Conservation (phyloP, 2,329 filamentous ascomycete genomes). For the Claviceps sp. region DNA sequence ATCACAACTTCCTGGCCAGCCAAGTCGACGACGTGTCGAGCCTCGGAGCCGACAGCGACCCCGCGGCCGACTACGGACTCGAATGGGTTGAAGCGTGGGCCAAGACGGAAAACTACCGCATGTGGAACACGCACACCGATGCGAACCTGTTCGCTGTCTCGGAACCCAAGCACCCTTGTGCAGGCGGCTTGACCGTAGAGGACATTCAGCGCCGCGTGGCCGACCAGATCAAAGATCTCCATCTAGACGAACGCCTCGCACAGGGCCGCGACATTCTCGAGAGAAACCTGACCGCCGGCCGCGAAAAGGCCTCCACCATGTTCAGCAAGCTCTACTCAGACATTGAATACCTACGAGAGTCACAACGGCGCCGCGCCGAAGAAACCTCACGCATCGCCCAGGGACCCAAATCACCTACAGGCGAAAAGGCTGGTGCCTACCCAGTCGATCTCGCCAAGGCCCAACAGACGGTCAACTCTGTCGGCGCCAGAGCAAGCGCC, state of each 20-base stretch:
- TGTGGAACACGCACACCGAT: slow-evolving; percentile 73
- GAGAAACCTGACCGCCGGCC: slow-evolving; percentile 77
- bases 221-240: slow-evolving; percentile 85
- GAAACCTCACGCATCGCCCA: slow-evolving; percentile 17
- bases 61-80: slow-evolving; percentile 65
- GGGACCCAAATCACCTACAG: slow-evolving; percentile 2
- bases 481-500: slow-evolving; percentile 43
- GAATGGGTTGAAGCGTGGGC: slow-evolving; percentile 86
- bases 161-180: slow-evolving; percentile 84
- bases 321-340: slow-evolving; percentile 86
- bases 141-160: slow-evolving; percentile 88
- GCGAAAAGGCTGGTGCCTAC: slow-evolving; percentile 5
- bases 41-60: slow-evolving; percentile 66
- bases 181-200: slow-evolving; percentile 82
- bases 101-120: slow-evolving; percentile 76
- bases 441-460: slow-evolving; percentile 24
- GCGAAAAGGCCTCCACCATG: slow-evolving; percentile 74
- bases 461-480: slow-evolving; percentile 32
- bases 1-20: slow-evolving; percentile 58
- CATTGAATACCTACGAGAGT: slow-evolving; percentile 51
- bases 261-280: slow-evolving; percentile 73
- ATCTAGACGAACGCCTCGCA: slow-evolving; percentile 80
- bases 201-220: slow-evolving; percentile 83
- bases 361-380: slow-evolving; percentile 28
- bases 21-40: slow-evolving; percentile 56